Evolutionary conservation across 139 green algal species (phyloP).

Genomic region (Tetraselmis chui): DNA sequence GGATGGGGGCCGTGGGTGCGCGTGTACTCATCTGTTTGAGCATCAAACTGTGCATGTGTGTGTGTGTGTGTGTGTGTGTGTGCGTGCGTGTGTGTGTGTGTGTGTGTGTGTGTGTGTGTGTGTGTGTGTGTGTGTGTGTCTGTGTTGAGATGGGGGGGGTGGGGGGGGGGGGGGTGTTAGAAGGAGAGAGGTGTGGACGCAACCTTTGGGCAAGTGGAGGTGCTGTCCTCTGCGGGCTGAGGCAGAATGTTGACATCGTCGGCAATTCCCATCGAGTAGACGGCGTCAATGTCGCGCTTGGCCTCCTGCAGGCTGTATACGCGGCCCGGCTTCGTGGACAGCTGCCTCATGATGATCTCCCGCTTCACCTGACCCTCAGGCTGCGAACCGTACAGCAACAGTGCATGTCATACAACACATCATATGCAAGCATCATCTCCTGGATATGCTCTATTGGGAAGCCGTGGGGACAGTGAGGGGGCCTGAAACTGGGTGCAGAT

Average conservation of each 20-base stretch:
- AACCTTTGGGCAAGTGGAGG: constrained; percentile 45
- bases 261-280: constrained; percentile 89
- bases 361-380: constrained; percentile 53
- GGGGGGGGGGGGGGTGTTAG: neutral
- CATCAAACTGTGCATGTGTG: no score
- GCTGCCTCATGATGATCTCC: constrained; percentile 71
- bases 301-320: constrained; percentile 74
- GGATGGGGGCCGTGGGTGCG: no score
- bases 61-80: no score
- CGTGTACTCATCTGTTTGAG: no score
- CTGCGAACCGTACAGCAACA: no score
- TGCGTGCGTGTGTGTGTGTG: no score
- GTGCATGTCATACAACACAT: no score
- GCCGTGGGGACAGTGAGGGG: neutral
- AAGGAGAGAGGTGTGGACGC: neutral
- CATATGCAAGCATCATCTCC: no score
- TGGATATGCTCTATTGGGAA: no score
- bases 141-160: no score
- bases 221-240: constrained; percentile 65
- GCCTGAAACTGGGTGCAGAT: neutral
- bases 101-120: no score
- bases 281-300: constrained; percentile 75
- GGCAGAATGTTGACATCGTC: constrained; percentile 89
- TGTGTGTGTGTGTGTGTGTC: no score
- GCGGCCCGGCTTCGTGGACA: constrained; percentile 59